phyloP scores from a whole-genome alignment of 306 rosid genomes.

The Rubus parviflorus region DNA sequence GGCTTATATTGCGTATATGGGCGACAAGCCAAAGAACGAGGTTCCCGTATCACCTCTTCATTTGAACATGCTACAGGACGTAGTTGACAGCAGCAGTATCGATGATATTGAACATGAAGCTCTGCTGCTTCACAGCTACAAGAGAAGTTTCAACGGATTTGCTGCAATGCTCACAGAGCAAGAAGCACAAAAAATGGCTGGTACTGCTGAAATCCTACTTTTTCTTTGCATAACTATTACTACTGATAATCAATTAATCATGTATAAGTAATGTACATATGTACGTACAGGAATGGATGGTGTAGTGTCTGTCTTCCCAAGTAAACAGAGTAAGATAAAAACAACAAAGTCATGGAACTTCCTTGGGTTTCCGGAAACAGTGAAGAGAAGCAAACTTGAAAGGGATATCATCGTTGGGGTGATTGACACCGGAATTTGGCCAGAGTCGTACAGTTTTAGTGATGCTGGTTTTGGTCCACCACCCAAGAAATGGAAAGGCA shows the following conservation, averaged over 20 bases:
- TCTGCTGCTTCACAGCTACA: conserved; percentile 24
- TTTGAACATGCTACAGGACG: background rate
- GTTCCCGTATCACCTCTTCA: background rate
- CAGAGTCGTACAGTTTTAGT: conserved; percentile 43
- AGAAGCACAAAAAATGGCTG: conserved; percentile 39
- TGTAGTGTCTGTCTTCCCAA: conserved; percentile 25
- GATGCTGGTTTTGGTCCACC: conserved; percentile 47
- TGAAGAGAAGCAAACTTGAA: conserved; percentile 1
- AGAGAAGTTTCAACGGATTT: conserved; percentile 42
- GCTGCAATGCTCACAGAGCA: conserved; percentile 34
- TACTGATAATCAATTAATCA: background rate
- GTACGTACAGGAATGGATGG: conserved; percentile 29
- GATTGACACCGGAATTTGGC: conserved; percentile 45
- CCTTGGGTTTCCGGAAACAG: conserved; percentile 27
- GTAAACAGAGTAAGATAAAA: background rate
- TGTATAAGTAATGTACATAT: background rate
- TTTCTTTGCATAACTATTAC: background rate
- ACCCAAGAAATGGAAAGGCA: conserved; percentile 47
- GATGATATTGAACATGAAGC: conserved; percentile 7
- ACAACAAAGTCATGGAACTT: conserved; percentile 60
- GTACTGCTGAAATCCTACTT: conserved; percentile 3
- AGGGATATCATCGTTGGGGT: conserved; percentile 42
- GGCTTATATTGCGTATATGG: background rate
- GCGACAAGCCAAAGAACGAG: background rate
- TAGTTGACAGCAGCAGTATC: background rate